Conservation (phyloP, 176 grass and related monocot species). For the Carex myosuroides region DNA sequence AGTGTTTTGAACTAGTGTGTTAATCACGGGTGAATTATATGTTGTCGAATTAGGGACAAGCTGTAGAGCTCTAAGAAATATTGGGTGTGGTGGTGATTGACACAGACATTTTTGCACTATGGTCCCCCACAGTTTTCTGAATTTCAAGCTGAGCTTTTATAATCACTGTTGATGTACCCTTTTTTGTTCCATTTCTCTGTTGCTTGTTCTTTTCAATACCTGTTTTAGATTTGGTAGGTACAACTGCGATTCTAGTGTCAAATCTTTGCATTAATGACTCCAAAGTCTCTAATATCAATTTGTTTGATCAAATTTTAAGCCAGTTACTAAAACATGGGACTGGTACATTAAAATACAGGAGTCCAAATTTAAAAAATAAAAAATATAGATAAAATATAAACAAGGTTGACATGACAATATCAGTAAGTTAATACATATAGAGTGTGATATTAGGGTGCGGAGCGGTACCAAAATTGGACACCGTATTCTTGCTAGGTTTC, state of each 20-base stretch:
- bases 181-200: conserved; percentile 25
- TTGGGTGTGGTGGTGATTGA: background rate
- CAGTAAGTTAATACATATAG: background rate
- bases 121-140: conserved; percentile 7
- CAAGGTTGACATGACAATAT: background rate
- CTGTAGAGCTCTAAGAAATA: conserved; percentile 5
- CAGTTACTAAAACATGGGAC: background rate
- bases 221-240: conserved; percentile 23
- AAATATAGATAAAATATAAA: background rate
- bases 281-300: background rate
- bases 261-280: background rate
- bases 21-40: background rate
- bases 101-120: conserved; percentile 2
- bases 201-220: conserved; percentile 4
- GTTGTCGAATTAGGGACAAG: background rate
- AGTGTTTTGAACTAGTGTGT: background rate
- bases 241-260: background rate
- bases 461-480: background rate
- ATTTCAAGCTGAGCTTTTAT: background rate
- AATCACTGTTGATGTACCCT: background rate
- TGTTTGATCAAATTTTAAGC: background rate
- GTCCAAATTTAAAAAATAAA: background rate
- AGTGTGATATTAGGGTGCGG: background rate
- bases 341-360: background rate
- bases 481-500: background rate